These are phyloP conservation scores for Trichoderma semiorbis DNA, from an alignment of 2,329 filamentous ascomycete species.

Conservation along the genomic window DNA sequence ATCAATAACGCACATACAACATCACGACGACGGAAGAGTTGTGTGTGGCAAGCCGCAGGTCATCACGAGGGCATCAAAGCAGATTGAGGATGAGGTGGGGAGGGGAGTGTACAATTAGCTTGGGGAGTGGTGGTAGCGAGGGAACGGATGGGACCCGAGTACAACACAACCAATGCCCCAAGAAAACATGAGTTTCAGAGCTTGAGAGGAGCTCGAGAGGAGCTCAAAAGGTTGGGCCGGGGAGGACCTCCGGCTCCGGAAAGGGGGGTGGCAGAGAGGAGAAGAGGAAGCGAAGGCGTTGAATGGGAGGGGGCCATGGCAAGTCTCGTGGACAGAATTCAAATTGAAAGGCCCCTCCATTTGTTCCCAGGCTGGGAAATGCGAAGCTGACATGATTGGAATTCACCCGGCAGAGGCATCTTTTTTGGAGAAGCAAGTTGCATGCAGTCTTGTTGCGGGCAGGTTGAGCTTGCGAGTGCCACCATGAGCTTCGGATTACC, in stretches of 20 bases:
- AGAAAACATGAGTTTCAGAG: neutral
- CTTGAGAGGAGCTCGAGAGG: neutral
- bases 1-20: constrained; percentile 4
- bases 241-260: constrained; percentile 2
- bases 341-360: neutral
- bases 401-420: neutral
- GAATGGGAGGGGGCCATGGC: neutral
- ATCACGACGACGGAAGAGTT: constrained; percentile 15
- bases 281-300: neutral
- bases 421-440: neutral
- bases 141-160: neutral
- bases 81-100: constrained; percentile 2
- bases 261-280: neutral
- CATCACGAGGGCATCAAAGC: constrained; percentile 17
- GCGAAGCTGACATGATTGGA: neutral
- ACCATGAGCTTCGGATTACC: constrained; percentile 17
- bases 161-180: neutral
- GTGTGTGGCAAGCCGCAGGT: constrained; percentile 15
- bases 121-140: neutral
- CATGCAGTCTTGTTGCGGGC: neutral
- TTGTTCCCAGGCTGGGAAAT: constrained; percentile 4
- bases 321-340: neutral
- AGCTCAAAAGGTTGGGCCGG: neutral
- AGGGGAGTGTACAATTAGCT: neutral
- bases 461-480: neutral